These are phyloP conservation scores for Monosporascus sp. DNA, from an alignment of 2,329 filamentous ascomycete species.

Conservation along the genomic window DNA sequence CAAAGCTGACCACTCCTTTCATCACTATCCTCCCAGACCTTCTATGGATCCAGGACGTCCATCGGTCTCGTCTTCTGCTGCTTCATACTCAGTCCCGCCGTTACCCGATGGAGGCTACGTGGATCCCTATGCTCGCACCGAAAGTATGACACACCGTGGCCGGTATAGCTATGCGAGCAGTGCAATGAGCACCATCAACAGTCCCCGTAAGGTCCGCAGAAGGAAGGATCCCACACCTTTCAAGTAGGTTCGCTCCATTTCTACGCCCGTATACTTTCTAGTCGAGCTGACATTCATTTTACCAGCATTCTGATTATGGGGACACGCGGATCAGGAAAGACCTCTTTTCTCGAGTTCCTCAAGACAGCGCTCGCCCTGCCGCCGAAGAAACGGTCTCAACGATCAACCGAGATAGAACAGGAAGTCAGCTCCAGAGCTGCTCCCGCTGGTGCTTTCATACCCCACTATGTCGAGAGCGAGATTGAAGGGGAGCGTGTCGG, in stretches of 20 bases:
- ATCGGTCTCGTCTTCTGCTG: constrained; percentile 37
- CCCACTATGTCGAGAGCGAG: constrained; percentile 89
- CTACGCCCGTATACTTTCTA: not conserved
- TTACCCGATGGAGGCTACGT: constrained; percentile 57
- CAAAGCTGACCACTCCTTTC: constrained; percentile 27
- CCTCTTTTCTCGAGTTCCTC: constrained; percentile 93
- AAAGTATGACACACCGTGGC: constrained; percentile 95
- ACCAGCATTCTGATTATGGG: constrained; percentile 83
- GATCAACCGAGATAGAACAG: constrained; percentile 42
- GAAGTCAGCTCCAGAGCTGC: constrained; percentile 52
- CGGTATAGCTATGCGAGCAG: constrained; percentile 96
- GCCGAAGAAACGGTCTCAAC: constrained; percentile 66
- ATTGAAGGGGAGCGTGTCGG: constrained; percentile 89
- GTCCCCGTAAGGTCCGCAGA: constrained; percentile 82
- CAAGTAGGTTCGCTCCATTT: constrained; percentile 65
- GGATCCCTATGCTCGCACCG: constrained; percentile 76
- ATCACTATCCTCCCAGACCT: constrained; percentile 34
- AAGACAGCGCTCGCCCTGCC: constrained; percentile 79
- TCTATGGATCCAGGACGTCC: constrained; percentile 50
- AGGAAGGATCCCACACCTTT: constrained; percentile 97
- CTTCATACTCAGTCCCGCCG: constrained; percentile 55
- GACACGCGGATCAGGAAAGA: constrained; percentile 84
- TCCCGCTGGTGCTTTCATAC: constrained; percentile 69
- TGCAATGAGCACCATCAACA: constrained; percentile 86
- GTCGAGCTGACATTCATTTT: constrained; percentile 12